These are phyloP conservation scores for Escovopsis sp. DNA, from an alignment of 2,329 filamentous ascomycete species.

Conservation along the genomic window DNA sequence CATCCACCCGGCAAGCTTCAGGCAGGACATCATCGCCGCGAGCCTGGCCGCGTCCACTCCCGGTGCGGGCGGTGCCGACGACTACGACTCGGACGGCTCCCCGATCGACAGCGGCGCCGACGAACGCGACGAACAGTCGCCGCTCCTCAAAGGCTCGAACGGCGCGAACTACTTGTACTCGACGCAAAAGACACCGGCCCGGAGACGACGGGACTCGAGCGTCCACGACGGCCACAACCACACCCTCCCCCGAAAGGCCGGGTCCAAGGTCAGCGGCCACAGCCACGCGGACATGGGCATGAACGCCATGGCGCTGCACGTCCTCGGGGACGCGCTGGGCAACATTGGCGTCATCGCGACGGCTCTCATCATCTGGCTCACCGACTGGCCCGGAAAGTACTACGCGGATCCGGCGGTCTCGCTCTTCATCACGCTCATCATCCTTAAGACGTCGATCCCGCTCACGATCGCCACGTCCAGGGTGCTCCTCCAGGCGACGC, in stretches of 20 bases:
- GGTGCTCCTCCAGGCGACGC: conserved; percentile 87
- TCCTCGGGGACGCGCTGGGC: conserved; percentile 70
- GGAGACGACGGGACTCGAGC: conserved; percentile 32
- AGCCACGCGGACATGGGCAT: conserved; percentile 88
- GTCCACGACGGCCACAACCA: conserved; percentile 68
- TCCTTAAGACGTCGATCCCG: conserved; percentile 59
- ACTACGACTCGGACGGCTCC: conserved; percentile 36
- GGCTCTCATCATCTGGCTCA: conserved; percentile 83
- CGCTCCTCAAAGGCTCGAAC: conserved; percentile 29
- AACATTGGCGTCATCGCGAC: conserved; percentile 77
- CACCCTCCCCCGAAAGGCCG: conserved; percentile 50
- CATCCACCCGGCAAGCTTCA: conserved; percentile 78
- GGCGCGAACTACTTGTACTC: conserved; percentile 15
- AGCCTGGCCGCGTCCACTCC: conserved; percentile 34
- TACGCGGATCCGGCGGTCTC: conserved; percentile 90
- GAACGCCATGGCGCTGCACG: conserved; percentile 66
- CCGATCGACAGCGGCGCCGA: conserved; percentile 28
- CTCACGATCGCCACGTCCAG: conserved; percentile 68
- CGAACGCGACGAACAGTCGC: conserved; percentile 27
- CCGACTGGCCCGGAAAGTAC: conserved; percentile 62
- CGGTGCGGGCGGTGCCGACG: conserved; percentile 39
- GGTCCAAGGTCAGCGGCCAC: conserved; percentile 53
- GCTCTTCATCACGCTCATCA: conserved; percentile 76
- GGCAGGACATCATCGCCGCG: conserved; percentile 86
- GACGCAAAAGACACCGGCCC: background rate